Conservation (phyloP, 352 stramenopile genomes). For the Globisporangium camurandrum region DNA sequence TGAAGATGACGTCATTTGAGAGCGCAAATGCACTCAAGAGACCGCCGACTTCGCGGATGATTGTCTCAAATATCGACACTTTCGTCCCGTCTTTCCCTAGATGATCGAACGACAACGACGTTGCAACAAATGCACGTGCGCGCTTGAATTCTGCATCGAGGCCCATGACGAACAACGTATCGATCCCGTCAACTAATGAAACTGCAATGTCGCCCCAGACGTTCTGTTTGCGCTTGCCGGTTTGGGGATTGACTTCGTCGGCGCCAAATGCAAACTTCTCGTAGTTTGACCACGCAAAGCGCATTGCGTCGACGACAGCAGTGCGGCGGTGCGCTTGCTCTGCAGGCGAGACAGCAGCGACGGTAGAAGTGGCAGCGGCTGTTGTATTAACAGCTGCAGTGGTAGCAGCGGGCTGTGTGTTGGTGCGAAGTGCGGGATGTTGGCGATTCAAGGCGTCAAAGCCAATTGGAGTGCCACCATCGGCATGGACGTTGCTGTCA, state of each 20-base stretch:
- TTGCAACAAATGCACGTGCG: constrained; percentile 82
- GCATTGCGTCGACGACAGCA: constrained; percentile 57
- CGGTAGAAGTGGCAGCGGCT: neutral
- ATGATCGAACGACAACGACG: constrained; percentile 76
- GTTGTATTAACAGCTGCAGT: constrained; percentile 2
- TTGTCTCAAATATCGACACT: constrained; percentile 98
- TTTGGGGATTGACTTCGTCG: constrained; percentile 91
- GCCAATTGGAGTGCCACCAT: no score
- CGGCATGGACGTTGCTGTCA: no score
- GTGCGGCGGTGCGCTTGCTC: constrained; percentile 36
- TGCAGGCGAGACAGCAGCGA: neutral
- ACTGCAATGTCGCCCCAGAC: constrained; percentile 88
- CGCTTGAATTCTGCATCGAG: constrained; percentile 88
- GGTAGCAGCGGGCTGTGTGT: no score
- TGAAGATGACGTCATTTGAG: constrained; percentile 80
- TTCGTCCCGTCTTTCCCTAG: constrained; percentile 40
- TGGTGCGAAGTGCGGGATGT: neutral
- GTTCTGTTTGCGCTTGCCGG: constrained; percentile 49
- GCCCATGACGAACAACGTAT: constrained; percentile 98
- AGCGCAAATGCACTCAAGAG: constrained; percentile 95
- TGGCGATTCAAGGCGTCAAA: constrained; percentile 5
- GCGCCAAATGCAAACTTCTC: constrained; percentile 91
- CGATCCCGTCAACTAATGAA: constrained; percentile 92
- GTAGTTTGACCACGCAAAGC: constrained; percentile 86
- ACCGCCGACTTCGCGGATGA: constrained; percentile 96